phyloP scores from a whole-genome alignment of 106 monocot genomes.

The Dendrobium officinale region DNA sequence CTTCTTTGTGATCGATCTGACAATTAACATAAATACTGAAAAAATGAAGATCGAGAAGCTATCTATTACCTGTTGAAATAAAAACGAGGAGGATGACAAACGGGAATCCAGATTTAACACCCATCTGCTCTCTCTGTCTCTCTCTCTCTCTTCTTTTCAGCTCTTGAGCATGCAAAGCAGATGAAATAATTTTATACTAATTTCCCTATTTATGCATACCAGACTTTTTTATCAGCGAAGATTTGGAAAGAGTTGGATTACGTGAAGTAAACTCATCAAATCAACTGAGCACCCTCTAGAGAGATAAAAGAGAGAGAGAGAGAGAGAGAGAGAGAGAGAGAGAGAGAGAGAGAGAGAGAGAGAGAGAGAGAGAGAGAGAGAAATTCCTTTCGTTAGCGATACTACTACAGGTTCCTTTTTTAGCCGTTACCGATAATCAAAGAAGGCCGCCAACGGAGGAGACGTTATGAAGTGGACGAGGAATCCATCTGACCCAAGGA shows the following conservation, averaged over 20 bases:
- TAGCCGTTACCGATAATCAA: neutral
- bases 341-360: neutral
- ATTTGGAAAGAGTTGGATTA: too few species aligned
- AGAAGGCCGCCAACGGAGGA: neutral
- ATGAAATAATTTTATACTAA: neutral
- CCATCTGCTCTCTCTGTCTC: neutral
- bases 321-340: neutral
- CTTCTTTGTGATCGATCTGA: neutral
- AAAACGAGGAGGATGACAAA: neutral
- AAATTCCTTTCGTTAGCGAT: slow-evolving; percentile 1
- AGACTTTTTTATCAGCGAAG: neutral
- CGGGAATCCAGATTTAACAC: neutral
- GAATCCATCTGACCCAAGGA: neutral
- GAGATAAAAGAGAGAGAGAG: neutral
- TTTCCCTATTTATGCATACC: neutral
- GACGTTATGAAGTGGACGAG: neutral
- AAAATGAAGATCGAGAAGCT: neutral
- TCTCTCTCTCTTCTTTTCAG: neutral
- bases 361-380: neutral
- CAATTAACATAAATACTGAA: neutral
- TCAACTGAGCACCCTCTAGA: neutral
- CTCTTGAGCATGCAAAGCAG: neutral
- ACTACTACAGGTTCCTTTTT: neutral
- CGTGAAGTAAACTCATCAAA: too few species aligned
- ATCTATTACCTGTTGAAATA: neutral